Percentiles rank a stretch among this genome's conserved stretches.
phyloP scores from a whole-genome alignment of 306 rosid genomes.

The Oxytropis ochrocephala region DNA sequence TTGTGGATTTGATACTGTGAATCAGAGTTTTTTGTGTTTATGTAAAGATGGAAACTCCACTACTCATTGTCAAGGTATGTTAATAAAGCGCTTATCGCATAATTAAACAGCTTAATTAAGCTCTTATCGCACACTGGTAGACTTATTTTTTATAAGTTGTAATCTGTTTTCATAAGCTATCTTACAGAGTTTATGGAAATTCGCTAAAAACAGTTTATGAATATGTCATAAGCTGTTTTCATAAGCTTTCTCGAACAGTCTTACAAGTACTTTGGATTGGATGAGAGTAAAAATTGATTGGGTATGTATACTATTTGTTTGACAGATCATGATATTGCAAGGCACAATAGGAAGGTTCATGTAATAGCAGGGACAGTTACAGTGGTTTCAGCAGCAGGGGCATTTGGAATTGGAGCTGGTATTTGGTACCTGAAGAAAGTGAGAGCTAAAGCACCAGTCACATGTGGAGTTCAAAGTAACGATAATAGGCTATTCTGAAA shows the following conservation, averaged over 20 bases:
- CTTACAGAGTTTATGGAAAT: no score
- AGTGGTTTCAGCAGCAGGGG: conserved; percentile 68
- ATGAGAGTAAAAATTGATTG: background rate
- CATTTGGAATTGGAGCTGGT: conserved; percentile 77
- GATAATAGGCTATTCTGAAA: conserved; percentile 85
- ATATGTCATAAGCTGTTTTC: no score
- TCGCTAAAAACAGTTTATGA: no score
- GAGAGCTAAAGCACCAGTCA: conserved; percentile 72
- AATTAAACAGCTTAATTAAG: no score
- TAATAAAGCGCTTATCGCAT: no score
- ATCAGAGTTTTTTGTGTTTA: conserved; percentile 56
- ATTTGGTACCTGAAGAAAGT: conserved; percentile 72
- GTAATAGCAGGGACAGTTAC: conserved; percentile 78
- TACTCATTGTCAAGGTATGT: conserved; percentile 69
- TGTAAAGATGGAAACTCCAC: conserved; percentile 69
- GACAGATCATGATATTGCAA: conserved; percentile 58
- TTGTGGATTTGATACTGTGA: conserved; percentile 63
- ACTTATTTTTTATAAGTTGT: no score
- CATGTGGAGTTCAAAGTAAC: conserved; percentile 86
- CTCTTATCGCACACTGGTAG: no score
- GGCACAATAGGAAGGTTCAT: conserved; percentile 39
- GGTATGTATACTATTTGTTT: background rate
- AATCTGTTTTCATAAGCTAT: no score
- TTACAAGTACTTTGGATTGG: no score
- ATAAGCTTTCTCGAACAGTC: no score